phyloP scores from a whole-genome alignment of 148 eudicot genomes.

The Fagopyrum homotropicum region DNA sequence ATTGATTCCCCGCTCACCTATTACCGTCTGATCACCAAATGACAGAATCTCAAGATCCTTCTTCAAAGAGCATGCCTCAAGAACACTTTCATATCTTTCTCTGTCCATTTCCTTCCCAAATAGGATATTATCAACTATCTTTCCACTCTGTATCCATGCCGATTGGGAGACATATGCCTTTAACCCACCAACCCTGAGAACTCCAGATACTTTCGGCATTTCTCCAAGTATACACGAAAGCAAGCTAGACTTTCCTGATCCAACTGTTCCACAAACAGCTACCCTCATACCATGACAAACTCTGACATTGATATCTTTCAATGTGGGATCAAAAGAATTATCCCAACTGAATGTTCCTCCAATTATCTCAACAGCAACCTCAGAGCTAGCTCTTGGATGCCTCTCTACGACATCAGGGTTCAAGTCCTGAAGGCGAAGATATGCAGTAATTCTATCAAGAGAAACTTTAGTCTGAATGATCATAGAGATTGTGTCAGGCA shows the following conservation, averaged over 20 bases:
- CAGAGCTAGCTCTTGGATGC: slow-evolving; percentile 27
- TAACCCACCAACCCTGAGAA: slow-evolving; percentile 5
- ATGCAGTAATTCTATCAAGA: slow-evolving; percentile 43
- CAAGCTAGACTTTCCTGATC: slow-evolving; percentile 12
- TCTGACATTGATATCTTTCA: slow-evolving; percentile 25
- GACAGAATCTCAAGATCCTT: slow-evolving; percentile 15
- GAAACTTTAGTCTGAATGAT: slow-evolving; percentile 50
- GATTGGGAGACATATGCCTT: slow-evolving; percentile 14
- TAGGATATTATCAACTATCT: slow-evolving; percentile 15
- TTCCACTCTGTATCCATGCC: slow-evolving; percentile 14
- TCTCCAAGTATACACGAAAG: slow-evolving; percentile 13
- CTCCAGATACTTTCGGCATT: slow-evolving; percentile 10
- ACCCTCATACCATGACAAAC: slow-evolving; percentile 13
- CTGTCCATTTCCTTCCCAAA: slow-evolving; percentile 15
- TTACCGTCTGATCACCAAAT: slow-evolving; percentile 12
- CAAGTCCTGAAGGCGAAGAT: slow-evolving; percentile 38
- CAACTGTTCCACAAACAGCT: slow-evolving; percentile 16
- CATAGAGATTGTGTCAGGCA: slow-evolving; percentile 42
- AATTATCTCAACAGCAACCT: slow-evolving; percentile 30
- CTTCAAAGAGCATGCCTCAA: slow-evolving; percentile 10
- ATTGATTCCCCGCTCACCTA: slow-evolving; percentile 15
- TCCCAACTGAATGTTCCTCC: slow-evolving; percentile 56
- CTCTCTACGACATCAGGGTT: slow-evolving; percentile 29
- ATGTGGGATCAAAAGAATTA: slow-evolving; percentile 25
- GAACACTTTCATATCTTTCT: slow-evolving; percentile 3